Evolutionary conservation across 2,329 filamentous ascomycete genomes (phyloP), one percentile per base, ranked within the genome.

Genomic region (Cladosporium velox): DNA sequence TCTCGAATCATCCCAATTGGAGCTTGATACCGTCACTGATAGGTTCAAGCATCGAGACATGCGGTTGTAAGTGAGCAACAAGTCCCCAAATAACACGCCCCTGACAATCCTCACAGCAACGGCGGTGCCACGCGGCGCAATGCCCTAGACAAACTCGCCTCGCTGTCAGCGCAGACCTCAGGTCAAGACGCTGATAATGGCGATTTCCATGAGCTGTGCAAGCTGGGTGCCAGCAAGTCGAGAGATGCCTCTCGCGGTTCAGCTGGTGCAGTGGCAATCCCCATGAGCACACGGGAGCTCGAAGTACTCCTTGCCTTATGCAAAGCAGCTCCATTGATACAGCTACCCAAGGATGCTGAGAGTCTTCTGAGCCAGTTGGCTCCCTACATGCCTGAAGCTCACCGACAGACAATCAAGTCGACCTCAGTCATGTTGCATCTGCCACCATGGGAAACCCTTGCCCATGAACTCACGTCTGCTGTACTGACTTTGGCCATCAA

Each of bases 221-320:
- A 71, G n/a, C 60, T 77, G 41, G 74, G 75, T 47, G 60, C 59
- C 11, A 15, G 55, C n/a, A 64, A 65, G 57, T 47, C 28, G n/a
- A 61, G 63, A 7, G 58, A 63, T 65, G 21, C 41, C 34, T 34
- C 8, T 21, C 72, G 74, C 66, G 75, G 74, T 6, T 65, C 62
- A 12, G 55, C 49, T n/a, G 59, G 60, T 35, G 60, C 51, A 47
- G 41, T 59, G 28, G 58, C 72, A 26, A 72, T 78, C 12, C 77
- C 77, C 1, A 83, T 82, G 77, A 78, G 89, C 63, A 88, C 93
- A 64, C 89, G 91, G 73, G 96, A 99, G 82, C 90, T 97, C 71
- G 94, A 99, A 78, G 91, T 96, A 63, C 85, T 99, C 30, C 81
- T 98, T 30, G 92, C 95, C 52, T 84, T 99, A 30, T 98, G 94